Conservation (phyloP, 176 grass and related monocot genomes). For the Phoenix dactylifera region DNA sequence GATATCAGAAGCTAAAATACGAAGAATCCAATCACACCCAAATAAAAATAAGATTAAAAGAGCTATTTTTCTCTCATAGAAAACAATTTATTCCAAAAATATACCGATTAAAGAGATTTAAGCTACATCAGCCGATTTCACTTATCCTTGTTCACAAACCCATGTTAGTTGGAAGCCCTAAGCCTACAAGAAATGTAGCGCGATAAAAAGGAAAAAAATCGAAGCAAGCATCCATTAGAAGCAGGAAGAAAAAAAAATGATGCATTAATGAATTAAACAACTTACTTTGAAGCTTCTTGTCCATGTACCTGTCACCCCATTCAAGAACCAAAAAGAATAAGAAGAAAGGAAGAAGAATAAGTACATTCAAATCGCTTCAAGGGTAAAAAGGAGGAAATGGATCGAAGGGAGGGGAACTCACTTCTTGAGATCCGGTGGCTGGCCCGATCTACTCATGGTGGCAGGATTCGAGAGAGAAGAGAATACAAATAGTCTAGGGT, state of each 20-base stretch:
- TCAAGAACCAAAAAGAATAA: slow-evolving; percentile 5
- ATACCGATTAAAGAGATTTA: too few species aligned
- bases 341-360: slow-evolving; percentile 6
- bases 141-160: too few species aligned
- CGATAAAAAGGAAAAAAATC: not conserved
- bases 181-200: too few species aligned
- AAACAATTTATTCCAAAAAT: too few species aligned
- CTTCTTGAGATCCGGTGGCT: slow-evolving; percentile 4
- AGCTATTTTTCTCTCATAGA: too few species aligned
- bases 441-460: slow-evolving; percentile 4
- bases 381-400: not conserved
- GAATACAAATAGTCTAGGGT: too few species aligned
- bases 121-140: too few species aligned
- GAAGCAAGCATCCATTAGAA: not conserved
- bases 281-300: slow-evolving; percentile 96
- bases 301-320: slow-evolving; percentile 61
- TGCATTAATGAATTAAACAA: slow-evolving; percentile 1
- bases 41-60: too few species aligned
- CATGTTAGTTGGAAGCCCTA: too few species aligned
- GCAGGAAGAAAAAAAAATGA: not conserved
- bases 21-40: too few species aligned
- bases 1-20: too few species aligned
- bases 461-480: not conserved
- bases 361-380: not conserved
- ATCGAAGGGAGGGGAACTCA: not conserved